Conservation (phyloP, 2,329 filamentous ascomycete species). For the Stemphylium lycopersici region DNA sequence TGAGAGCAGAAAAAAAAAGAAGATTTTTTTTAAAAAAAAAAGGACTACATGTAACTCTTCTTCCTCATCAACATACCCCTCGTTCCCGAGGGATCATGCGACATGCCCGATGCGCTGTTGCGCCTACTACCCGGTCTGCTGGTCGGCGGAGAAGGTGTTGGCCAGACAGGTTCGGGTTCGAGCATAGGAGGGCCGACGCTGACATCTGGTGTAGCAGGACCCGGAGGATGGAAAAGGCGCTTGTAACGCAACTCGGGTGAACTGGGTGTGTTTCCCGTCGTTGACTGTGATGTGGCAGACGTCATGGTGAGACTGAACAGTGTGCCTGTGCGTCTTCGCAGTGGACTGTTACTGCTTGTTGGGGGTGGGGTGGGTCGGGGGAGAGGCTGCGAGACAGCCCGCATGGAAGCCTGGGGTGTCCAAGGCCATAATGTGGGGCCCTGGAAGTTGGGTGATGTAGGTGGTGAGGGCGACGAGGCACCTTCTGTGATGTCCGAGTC, state of each 20-base stretch:
- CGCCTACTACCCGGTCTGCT: conserved; percentile 26
- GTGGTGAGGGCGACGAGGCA: conserved; percentile 41
- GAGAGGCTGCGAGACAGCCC: conserved; percentile 35
- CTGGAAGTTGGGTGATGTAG: conserved; percentile 31
- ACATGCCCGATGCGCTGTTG: conserved; percentile 21
- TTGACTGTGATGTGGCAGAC: conserved; percentile 14
- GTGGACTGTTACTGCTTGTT: conserved; percentile 11
- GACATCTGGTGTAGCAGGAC: conserved; percentile 23
- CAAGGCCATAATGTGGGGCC: conserved; percentile 35
- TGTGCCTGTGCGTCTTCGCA: conserved; percentile 24
- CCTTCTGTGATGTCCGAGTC: conserved; percentile 43
- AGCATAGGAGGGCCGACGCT: conserved; percentile 11
- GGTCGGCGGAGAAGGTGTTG: background rate
- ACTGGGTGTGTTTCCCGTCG: conserved; percentile 31
- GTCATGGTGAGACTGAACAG: conserved; percentile 36
- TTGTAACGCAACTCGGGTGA: conserved; percentile 52
- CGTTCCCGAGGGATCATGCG: conserved; percentile 40
- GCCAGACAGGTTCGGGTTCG: background rate
- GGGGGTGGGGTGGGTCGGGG: conserved; percentile 22
- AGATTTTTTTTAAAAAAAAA: too few species aligned
- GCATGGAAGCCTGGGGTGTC: conserved; percentile 22
- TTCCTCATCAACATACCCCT: conserved; percentile 41
- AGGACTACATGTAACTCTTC: conserved; percentile 16
- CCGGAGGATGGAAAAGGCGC: conserved; percentile 48
- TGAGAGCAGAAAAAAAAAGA: background rate